Evolutionary conservation across 202 grass and related monocot genomes (phyloP), one percentile per base, ranked within the genome.

Genomic region (Musa balbisiana): DNA sequence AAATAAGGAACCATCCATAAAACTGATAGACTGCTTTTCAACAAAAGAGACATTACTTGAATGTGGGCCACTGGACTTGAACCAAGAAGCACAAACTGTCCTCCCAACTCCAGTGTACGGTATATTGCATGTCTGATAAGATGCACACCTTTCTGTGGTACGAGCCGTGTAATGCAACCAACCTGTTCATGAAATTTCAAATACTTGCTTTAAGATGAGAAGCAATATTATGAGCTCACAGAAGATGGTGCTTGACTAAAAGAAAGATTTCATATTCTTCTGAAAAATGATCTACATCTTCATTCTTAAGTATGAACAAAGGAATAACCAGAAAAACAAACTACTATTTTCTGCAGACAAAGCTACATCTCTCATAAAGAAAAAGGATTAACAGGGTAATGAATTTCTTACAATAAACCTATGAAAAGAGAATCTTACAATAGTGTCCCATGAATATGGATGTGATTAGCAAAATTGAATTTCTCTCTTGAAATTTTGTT

Each of bases 71-170:
- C 86, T 23, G 94, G 94, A 85, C 90, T 97, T 73, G 90, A 93
- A 86, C 94, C 94, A 67, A 97, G 81, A 78, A 97, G 94, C 80
- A 97, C 82, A 86, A 97, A 97, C 79, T 97, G 94, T 76, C 94
- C 94, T 51, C 90, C 90, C 64, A 97, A 81, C 79, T 93, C 90
- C 51, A 90, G 81, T 80, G 90, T 91, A 84, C 80, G 91, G 75
- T 97, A 97, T 62, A 97, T 87, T 65, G 90, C 90, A 84, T 97
- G 91, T 64, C 94, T 89, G 65, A 97, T 93, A 52, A 97, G 90
- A 87, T 97, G 90, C 71, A 97, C 94, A 73, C 94, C 94, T 85
- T 97, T 97, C 78, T 97, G 94, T 62, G 94, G 90, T 69, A 97
- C 94, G 55, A 97, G 78, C 53, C 90, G 89, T 79, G 94, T 91